Conservation (phyloP, 768 basidiomycete species). For the Inosperma sp. region DNA sequence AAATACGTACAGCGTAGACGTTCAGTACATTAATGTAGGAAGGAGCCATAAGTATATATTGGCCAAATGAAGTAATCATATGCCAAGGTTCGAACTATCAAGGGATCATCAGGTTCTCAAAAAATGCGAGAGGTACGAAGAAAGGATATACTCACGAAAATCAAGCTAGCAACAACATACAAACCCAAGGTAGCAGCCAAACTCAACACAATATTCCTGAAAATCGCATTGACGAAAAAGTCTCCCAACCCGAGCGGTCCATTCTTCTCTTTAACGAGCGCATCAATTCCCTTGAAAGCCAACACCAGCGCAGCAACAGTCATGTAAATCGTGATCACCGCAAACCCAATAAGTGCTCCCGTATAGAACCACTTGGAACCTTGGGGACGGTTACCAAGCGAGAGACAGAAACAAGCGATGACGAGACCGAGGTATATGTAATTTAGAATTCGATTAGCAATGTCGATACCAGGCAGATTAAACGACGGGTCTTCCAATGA, state of each 20-base stretch:
- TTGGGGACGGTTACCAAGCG: conserved; percentile 89
- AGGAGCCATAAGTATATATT: conserved; percentile 87
- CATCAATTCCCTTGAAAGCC: conserved; percentile 74
- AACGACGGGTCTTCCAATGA: conserved; percentile 67
- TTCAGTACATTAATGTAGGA: conserved; percentile 93
- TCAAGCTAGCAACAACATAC: conserved; percentile 76
- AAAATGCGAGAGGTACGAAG: neutral
- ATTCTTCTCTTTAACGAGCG: conserved; percentile 44
- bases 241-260: conserved; percentile 48
- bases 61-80: conserved; percentile 95
- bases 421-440: conserved; percentile 88
- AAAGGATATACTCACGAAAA: conserved; percentile 63
- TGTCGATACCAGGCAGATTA: conserved; percentile 55
- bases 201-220: conserved; percentile 83
- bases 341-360: conserved; percentile 81
- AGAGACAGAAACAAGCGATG: conserved; percentile 81
- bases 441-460: conserved; percentile 72
- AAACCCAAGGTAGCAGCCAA: conserved; percentile 84
- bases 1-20: conserved; percentile 65
- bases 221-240: conserved; percentile 74
- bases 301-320: conserved; percentile 80
- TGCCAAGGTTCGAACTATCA: conserved; percentile 93
- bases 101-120: conserved; percentile 5
- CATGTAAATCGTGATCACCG: conserved; percentile 93
- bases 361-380: conserved; percentile 89